A percentile compares a stretch with the other conserved stretches of the same genome.
Conservation (phyloP, 768 basidiomycete species). For the Termitomyces sp. region DNA sequence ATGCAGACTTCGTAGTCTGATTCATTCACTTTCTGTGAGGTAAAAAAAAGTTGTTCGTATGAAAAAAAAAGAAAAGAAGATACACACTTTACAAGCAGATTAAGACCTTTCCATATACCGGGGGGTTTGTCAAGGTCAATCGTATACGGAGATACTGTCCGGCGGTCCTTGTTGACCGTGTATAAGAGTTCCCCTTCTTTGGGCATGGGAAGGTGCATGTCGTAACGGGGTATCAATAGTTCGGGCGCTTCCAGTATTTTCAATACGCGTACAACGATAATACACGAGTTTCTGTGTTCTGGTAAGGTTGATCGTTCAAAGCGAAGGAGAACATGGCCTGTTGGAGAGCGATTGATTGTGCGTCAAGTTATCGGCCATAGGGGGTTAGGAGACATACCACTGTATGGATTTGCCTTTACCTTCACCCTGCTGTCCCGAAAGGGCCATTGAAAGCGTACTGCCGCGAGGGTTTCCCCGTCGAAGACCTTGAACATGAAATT, state of each 20-base stretch:
- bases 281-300: background rate
- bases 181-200: background rate
- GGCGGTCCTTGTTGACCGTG: background rate
- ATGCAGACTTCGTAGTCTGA: background rate
- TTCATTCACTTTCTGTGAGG: background rate
- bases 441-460: background rate
- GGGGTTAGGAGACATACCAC: background rate
- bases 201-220: background rate
- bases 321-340: constrained; percentile 2
- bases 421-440: background rate
- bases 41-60: background rate
- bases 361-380: too few species aligned
- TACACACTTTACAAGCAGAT: background rate
- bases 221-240: background rate
- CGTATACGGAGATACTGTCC: background rate
- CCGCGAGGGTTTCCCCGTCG: background rate
- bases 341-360: background rate
- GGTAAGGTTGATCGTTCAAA: constrained; percentile 4
- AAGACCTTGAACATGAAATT: background rate
- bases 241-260: background rate
- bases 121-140: background rate
- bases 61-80: background rate
- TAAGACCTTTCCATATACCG: background rate
- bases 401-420: background rate
- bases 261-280: constrained; percentile 3